Evolutionary conservation across 2,329 filamentous ascomycete genomes (phyloP).

Genomic region (Talaromyces pinophilus): DNA sequence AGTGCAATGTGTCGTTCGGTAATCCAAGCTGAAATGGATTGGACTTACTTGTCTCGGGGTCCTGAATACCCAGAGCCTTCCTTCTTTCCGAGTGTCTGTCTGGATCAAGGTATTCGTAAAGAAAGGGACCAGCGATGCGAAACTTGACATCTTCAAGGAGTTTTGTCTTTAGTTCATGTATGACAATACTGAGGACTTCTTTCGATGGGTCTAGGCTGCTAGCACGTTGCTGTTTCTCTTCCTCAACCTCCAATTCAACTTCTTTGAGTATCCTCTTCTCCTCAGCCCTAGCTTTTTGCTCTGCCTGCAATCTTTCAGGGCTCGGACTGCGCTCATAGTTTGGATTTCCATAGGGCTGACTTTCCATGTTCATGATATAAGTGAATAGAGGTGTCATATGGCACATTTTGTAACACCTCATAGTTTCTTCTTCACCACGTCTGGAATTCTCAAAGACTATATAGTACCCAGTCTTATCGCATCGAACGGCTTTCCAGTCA

Average conservation of each 20-base stretch:
- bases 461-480: slow-evolving; percentile 86
- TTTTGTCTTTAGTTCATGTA: slow-evolving; percentile 80
- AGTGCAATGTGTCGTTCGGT: slow-evolving; percentile 47
- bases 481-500: slow-evolving; percentile 75
- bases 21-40: slow-evolving; percentile 57
- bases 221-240: slow-evolving; percentile 85
- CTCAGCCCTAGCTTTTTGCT: slow-evolving; percentile 63
- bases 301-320: slow-evolving; percentile 46
- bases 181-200: slow-evolving; percentile 77
- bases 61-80: slow-evolving; percentile 73
- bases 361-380: slow-evolving; percentile 89
- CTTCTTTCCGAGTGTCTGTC: slow-evolving; percentile 77
- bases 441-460: slow-evolving; percentile 82
- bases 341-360: slow-evolving; percentile 68
- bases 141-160: slow-evolving; percentile 85
- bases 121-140: slow-evolving; percentile 76
- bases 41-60: slow-evolving; percentile 63
- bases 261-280: slow-evolving; percentile 67
- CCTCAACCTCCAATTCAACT: slow-evolving; percentile 78
- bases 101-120: slow-evolving; percentile 82
- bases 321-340: slow-evolving; percentile 58
- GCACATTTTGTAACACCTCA: slow-evolving; percentile 74
- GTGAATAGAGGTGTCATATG: slow-evolving; percentile 86
- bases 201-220: slow-evolving; percentile 86
- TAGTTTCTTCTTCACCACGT: slow-evolving; percentile 75